Evolutionary conservation across 345 rosid genomes (phyloP), one percentile per base, ranked within the genome.

Genomic region (Trapa incisa): DNA sequence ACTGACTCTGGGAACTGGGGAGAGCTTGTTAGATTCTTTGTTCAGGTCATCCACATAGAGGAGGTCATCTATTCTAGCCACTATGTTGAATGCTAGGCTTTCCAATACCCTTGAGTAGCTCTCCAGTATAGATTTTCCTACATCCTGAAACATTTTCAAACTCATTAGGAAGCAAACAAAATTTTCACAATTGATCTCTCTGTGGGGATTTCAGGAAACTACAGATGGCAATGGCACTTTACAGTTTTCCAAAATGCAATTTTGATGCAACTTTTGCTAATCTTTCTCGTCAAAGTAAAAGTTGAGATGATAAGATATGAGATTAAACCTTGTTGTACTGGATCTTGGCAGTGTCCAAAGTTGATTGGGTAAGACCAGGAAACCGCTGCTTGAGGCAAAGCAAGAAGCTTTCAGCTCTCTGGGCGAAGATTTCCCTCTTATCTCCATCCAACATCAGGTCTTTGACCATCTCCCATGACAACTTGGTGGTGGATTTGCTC

Each of bases 101-200:
- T 94, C 99, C 47, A 94, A 50, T 22, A 90, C 93, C 67, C 99
- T 87, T 1, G 99, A 91, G 77, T 94, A 94, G 87, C 99, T 85
- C 80, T 94, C 99, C 11, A 94, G 71, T 67, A 94, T 87, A 53
- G 99, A 91, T 77, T 94, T 91, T 65, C 97, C 99, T 37, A 87
- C 86, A 75, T 94, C 99, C 99, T 94, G 80, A 62, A 70, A 71
- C 11, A 54, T 13, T 22, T 22, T 12, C 37, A 16, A 32, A 22
- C 9, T 50, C 50, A 39, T 66, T 47, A 16, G 37, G 48, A 0
- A 11, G 43, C 48, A 45, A 45, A 45, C 48, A 11, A 0, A 45
- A 3, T 2, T 45, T 45, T 45, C 48, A 45, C 9, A 2, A 45
- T 45, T 45, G 11, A 45, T 7, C 48, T 45, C 12, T 45, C 48